Evolutionary conservation across 345 rosid species (phyloP), one percentile per base, ranked within the genome.

Genomic region (Aethionema arabicum): DNA sequence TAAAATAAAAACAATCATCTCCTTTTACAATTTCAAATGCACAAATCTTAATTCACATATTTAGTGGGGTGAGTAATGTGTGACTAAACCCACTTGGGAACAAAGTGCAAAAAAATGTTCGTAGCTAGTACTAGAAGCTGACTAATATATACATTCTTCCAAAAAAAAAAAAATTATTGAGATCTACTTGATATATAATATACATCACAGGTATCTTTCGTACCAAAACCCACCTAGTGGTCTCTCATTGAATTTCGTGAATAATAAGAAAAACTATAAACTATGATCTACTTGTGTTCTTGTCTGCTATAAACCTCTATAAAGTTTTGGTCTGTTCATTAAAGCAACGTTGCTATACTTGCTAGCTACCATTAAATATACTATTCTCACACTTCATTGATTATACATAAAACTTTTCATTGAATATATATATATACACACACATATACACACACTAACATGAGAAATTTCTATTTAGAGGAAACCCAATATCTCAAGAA

Each of bases 391-490:
- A 54, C 37, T 39, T 55, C 33, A 62, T 49, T 41, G 13, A 69
- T 62, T 51, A 42, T 63, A 44, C 35, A 4, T 69, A 69, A 8
- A 9, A 67, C 50, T 49, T 36, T 33, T 14, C 52, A 52, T 52
- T 56, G 35, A 40, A 27, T 63, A 40, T 32, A 7, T 58, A 43
- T 58, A 64, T 71, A 50, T 53, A 31, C 16, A 43, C 31, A 48
- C 8, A 70, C 59, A 32, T n/a, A 21, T 55, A 58, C 51, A 65
- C 29, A 65, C 53, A 11, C 30, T 59, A 51, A 32, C 8, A 37
- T 37, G 56, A 8, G 47, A 63, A 70, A 21, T 72, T 65, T 65
- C 75, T 66, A 59, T 72, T 72, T 72, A 72, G 45, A 44, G 75
- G 75, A 58, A 72, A 70, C 65, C 39, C 64, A 63, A 47, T 64